Evolutionary conservation across 2,329 filamentous ascomycete species (phyloP).

Genomic region (Arachnomyces sp.): DNA sequence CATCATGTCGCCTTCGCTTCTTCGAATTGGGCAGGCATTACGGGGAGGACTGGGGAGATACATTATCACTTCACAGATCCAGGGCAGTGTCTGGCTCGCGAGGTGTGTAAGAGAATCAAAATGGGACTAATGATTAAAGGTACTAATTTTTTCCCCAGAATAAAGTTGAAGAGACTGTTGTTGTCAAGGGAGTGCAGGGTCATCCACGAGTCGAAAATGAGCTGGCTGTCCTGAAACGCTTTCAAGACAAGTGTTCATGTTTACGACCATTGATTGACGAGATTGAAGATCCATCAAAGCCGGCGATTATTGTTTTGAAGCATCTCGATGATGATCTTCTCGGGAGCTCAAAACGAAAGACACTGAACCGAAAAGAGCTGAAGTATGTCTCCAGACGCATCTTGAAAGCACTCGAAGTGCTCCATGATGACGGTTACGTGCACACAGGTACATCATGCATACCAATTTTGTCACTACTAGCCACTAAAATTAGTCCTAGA

Average conservation of each 20-base stretch:
- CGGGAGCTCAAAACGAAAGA: constrained; percentile 10
- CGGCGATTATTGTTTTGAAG: constrained; percentile 17
- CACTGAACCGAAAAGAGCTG: constrained; percentile 13
- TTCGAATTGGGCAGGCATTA: constrained; percentile 1
- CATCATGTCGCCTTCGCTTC: too few relatives aligned
- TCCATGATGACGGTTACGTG: constrained; percentile 10
- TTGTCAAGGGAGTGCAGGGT: constrained; percentile 20
- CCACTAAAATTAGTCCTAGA: constrained; percentile 6
- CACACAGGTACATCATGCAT: constrained; percentile 5
- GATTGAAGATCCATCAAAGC: constrained; percentile 17
- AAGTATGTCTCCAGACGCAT: constrained; percentile 9
- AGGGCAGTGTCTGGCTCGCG: constrained; percentile 9
- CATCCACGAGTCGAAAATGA: constrained; percentile 21
- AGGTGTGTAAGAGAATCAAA: constrained; percentile 2
- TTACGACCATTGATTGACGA: constrained; percentile 23
- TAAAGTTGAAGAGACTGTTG: constrained; percentile 11
- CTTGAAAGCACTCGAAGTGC: constrained; percentile 9
- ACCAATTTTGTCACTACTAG: too few relatives aligned
- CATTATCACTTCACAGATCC: constrained; percentile 5
- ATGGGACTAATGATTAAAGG: not conserved
- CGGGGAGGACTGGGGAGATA: constrained; percentile 7
- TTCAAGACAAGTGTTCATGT: constrained; percentile 17
- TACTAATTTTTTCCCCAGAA: constrained; percentile 4
- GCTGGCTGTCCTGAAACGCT: constrained; percentile 19
- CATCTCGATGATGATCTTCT: constrained; percentile 18